phyloP scores from a whole-genome alignment of 805 yeast species.

The Candida boleticola region DNA sequence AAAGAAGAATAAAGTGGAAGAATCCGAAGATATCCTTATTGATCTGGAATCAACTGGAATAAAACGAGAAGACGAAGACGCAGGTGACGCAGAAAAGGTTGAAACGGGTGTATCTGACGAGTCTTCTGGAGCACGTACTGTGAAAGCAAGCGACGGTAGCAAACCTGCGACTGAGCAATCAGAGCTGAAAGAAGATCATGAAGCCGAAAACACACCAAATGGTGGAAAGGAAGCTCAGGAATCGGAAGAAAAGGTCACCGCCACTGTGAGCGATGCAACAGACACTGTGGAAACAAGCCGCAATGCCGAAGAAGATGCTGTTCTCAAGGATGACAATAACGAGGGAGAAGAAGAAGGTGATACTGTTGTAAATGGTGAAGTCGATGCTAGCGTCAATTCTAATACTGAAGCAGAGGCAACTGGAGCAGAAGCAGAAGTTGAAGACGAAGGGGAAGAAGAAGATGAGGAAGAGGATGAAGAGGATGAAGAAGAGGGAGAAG shows the following conservation, averaged over 20 bases:
- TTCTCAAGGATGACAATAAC: constrained; percentile 14
- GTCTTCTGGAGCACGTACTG: too few relatives aligned
- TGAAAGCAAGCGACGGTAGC: too few relatives aligned
- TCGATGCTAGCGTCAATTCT: not conserved
- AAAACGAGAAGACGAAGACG: constrained; percentile 17
- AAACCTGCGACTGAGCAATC: too few relatives aligned
- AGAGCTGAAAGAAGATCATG: too few relatives aligned
- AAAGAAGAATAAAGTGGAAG: constrained; percentile 10
- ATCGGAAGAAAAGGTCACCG: not conserved
- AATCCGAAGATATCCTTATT: not conserved
- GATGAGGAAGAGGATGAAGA: constrained; percentile 14
- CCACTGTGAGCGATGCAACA: not conserved
- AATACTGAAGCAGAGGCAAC: not conserved
- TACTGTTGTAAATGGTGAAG: constrained; percentile 6
- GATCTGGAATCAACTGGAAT: constrained; percentile 2
- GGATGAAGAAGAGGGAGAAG: constrained; percentile 13
- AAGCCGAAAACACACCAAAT: not conserved
- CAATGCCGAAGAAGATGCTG: constrained; percentile 6
- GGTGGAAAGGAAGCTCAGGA: not conserved
- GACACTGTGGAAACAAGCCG: constrained; percentile 1
- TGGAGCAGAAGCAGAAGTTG: constrained; percentile 17
- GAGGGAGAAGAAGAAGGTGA: constrained; percentile 11
- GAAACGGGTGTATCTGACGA: constrained; percentile 18
- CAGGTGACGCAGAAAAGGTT: constrained; percentile 16
- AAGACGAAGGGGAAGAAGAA: constrained; percentile 12